Conservation (phyloP, 257 asterid genomes). For the Nicotiana otophora region DNA sequence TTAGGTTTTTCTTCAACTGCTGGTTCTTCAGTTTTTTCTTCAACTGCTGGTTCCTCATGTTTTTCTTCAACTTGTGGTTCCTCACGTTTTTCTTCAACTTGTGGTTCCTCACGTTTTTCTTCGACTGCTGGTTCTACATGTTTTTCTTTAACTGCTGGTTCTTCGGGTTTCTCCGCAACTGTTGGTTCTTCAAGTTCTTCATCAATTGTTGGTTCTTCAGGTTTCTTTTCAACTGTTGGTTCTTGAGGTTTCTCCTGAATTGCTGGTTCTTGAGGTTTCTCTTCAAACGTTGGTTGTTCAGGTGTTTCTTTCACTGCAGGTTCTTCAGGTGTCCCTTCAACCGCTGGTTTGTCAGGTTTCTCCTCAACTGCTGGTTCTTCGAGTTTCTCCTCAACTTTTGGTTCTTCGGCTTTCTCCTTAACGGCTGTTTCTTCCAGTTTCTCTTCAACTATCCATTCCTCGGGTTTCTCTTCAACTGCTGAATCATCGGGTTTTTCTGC, state of each 20-base stretch:
- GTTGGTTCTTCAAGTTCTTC: neutral
- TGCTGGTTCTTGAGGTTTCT: neutral
- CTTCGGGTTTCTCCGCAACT: neutral
- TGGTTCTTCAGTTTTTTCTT: neutral
- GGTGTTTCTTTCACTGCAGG: neutral
- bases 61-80: neutral
- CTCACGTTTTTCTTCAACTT: neutral
- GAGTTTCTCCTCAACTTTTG: neutral
- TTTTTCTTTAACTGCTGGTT: neutral
- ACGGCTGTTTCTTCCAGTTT: neutral
- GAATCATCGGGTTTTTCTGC: neutral
- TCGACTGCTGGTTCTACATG: neutral
- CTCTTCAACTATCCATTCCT: slow-evolving; percentile 4
- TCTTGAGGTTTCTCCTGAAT: neutral
- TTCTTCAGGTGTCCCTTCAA: neutral
- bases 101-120: neutral
- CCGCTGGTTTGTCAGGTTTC: neutral
- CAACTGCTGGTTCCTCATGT: neutral
- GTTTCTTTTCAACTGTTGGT: neutral
- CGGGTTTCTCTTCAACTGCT: neutral
- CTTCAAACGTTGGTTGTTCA: neutral
- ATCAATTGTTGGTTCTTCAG: neutral
- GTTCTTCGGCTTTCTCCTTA: neutral
- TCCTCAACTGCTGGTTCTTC: neutral
- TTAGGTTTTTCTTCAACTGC: neutral